These are phyloP conservation scores for Phylloporus arenicola DNA, from an alignment of 768 basidiomycete species.

Conservation along the genomic window DNA sequence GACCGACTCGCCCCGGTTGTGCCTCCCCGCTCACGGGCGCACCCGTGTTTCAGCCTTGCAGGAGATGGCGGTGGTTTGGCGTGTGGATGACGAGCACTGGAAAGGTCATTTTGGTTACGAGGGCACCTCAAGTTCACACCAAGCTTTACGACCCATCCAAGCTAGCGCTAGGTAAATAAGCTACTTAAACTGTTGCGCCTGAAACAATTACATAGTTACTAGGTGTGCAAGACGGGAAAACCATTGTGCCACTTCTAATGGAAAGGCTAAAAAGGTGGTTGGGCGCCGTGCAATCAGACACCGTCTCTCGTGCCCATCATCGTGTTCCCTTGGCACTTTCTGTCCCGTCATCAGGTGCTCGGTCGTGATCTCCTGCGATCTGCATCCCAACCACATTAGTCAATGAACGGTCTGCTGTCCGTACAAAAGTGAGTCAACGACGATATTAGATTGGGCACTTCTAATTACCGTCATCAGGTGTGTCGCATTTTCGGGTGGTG, in stretches of 20 bases:
- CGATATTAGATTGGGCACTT: background rate
- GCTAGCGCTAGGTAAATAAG: background rate
- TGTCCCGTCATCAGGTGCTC: background rate
- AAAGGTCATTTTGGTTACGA: background rate
- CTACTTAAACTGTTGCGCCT: background rate
- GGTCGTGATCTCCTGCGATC: background rate
- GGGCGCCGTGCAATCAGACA: background rate
- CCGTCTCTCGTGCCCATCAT: background rate
- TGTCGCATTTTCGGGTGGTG: background rate
- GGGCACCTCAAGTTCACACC: background rate
- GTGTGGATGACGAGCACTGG: too few species aligned
- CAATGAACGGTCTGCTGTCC: background rate
- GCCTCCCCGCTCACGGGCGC: too few species aligned
- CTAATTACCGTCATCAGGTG: constrained; percentile 1
- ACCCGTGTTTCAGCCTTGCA: background rate
- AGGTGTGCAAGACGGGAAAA: background rate
- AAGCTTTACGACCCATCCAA: background rate
- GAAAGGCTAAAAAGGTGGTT: background rate
- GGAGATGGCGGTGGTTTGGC: too few species aligned
- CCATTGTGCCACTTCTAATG: background rate
- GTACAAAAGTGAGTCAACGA: background rate
- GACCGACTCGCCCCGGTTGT: background rate
- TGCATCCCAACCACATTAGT: background rate
- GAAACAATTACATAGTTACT: background rate
- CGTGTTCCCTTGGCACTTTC: background rate